Conservation (phyloP, 1,284 basidiomycete species). For the Fomitiporia mediterranea region DNA sequence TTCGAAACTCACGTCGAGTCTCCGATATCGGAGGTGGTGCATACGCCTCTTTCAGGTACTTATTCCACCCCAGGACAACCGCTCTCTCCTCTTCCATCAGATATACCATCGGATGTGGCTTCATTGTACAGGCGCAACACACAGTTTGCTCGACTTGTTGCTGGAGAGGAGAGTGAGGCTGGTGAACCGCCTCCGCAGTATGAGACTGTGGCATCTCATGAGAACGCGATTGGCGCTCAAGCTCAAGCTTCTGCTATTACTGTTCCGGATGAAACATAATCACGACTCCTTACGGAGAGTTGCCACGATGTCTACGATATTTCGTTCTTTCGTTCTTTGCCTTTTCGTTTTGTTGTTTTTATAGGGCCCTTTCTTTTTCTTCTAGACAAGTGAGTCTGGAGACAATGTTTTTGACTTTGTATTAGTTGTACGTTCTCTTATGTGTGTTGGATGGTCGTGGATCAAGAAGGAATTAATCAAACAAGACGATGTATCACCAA, state of each 20-base stretch:
- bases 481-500: slow-evolving; percentile 3
- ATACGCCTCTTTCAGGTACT: not conserved
- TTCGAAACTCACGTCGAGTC: slow-evolving; percentile 1
- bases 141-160: slow-evolving; percentile 56
- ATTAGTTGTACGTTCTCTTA: not conserved
- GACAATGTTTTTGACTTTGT: not conserved
- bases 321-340: not conserved
- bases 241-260: slow-evolving; percentile 1
- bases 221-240: slow-evolving; percentile 8
- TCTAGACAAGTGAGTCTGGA: not conserved
- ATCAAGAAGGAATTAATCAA: not conserved
- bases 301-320: not conserved
- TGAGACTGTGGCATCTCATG: slow-evolving; percentile 26
- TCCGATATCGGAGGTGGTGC: not conserved
- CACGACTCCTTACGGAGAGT: not conserved
- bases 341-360: not conserved
- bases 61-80: slow-evolving; percentile 1
- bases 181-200: slow-evolving; percentile 66
- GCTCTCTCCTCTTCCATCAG: slow-evolving; percentile 18
- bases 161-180: slow-evolving; percentile 56
- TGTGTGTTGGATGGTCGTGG: not conserved
- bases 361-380: not conserved
- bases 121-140: slow-evolving; percentile 38
- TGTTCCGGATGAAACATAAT: not conserved
- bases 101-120: slow-evolving; percentile 26